Evolutionary conservation across 192 early-diverging fungal genomes (phyloP).

Genomic region (Backusella tuberculispora): DNA sequence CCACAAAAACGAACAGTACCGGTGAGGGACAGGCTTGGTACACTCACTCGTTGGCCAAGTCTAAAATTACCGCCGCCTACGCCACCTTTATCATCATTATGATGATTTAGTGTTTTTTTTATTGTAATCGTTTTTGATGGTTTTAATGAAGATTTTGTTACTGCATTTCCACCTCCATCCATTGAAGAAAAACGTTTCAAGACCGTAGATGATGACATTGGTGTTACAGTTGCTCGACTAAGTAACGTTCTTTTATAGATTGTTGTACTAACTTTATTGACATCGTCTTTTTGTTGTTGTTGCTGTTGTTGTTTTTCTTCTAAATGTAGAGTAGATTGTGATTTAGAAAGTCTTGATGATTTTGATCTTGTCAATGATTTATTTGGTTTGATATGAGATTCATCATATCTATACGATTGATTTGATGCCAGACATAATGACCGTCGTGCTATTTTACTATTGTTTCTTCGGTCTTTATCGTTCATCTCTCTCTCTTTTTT

Average conservation of each 20-base stretch:
- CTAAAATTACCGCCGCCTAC: conserved; percentile 11
- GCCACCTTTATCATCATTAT: not conserved
- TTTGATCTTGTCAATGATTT: not conserved
- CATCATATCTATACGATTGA: not conserved
- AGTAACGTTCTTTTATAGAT: conserved; percentile 4
- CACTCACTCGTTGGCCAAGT: conserved; percentile 18
- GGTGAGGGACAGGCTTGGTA: conserved; percentile 20
- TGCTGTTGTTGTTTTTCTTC: not conserved
- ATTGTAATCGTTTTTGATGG: not conserved
- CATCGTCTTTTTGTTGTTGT: not conserved
- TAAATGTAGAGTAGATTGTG: conserved; percentile 3
- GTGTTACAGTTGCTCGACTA: conserved; percentile 9
- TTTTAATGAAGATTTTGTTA: conserved; percentile 4
- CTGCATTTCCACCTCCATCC: not conserved
- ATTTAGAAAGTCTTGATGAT: conserved; percentile 9
- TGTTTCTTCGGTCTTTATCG: not conserved
- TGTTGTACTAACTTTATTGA: not conserved
- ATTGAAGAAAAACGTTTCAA: conserved; percentile 16
- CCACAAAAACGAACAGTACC: conserved; percentile 75
- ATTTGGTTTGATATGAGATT: not conserved
- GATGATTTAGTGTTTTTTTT: not conserved
- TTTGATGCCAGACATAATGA: not conserved
- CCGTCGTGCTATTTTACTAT: conserved; percentile 16
- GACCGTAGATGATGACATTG: not conserved
- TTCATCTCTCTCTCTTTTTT: not conserved